Evolutionary conservation across 176 grass and related monocot genomes (phyloP).

Genomic region (Puccinellia tenuiflora): DNA sequence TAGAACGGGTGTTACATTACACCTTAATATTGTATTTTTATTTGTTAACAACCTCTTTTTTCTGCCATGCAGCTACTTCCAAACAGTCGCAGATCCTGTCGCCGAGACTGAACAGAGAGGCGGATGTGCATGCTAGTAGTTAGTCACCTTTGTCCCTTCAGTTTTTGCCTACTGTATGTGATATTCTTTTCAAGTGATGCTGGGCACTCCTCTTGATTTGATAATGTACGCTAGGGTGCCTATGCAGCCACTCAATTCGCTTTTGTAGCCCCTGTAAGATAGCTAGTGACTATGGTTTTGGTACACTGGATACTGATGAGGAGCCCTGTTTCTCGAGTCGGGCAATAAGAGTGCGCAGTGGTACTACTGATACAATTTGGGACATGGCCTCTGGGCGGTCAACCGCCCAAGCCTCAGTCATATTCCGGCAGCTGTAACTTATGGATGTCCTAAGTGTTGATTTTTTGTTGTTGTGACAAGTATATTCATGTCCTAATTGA

Average conservation of each 20-base stretch:
- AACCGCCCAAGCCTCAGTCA: background rate
- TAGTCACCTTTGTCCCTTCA: slow-evolving; percentile 17
- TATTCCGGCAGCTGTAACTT: slow-evolving; percentile 1
- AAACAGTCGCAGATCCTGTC: slow-evolving; percentile 56
- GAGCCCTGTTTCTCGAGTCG: slow-evolving; percentile 13
- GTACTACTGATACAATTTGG: slow-evolving; percentile 17
- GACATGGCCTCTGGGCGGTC: background rate
- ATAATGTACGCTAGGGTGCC: slow-evolving; percentile 28
- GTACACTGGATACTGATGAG: background rate
- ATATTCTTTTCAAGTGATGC: slow-evolving; percentile 40
- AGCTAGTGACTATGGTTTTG: slow-evolving; percentile 29
- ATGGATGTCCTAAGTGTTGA: background rate
- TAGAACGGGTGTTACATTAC: background rate
- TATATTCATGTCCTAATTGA: background rate
- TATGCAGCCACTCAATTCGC: background rate
- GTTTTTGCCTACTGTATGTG: slow-evolving; percentile 34
- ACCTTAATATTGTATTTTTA: background rate
- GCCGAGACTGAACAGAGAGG: slow-evolving; percentile 60
- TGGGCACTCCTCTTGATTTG: slow-evolving; percentile 30
- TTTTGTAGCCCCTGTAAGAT: slow-evolving; percentile 33
- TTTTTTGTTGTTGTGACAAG: background rate
- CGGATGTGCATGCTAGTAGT: slow-evolving; percentile 77
- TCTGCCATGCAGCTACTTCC: slow-evolving; percentile 63
- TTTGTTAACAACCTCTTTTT: slow-evolving; percentile 21
- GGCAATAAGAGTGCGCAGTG: slow-evolving; percentile 30